These are phyloP conservation scores for Xylariaceae sp. DNA, from an alignment of 2,329 filamentous ascomycete species.

Conservation along the genomic window DNA sequence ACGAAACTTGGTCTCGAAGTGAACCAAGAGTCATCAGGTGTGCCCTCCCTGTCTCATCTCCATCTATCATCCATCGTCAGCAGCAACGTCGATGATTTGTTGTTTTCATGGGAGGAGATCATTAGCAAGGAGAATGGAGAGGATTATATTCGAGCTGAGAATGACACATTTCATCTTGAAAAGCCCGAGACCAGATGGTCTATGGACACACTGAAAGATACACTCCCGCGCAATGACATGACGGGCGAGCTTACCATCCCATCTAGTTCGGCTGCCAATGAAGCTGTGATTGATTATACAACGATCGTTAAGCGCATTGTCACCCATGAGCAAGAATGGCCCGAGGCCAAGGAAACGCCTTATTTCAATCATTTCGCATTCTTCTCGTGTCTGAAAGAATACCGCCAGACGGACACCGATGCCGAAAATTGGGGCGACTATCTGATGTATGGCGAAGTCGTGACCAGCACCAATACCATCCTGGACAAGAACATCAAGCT, in stretches of 20 bases:
- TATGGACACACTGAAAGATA: constrained; percentile 50
- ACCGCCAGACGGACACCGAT: constrained; percentile 54
- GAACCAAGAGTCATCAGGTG: constrained; percentile 61
- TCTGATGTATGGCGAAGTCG: constrained; percentile 83
- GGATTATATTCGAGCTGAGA: constrained; percentile 72
- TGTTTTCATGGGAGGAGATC: constrained; percentile 63
- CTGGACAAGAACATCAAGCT: constrained; percentile 84
- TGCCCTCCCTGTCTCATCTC: constrained; percentile 76
- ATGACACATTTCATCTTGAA: constrained; percentile 77
- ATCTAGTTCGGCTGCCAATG: constrained; percentile 34
- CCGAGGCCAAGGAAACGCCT: constrained; percentile 69
- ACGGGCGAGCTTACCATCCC: constrained; percentile 23
- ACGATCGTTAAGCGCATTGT: constrained; percentile 69
- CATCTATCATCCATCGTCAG: constrained; percentile 71
- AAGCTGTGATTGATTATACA: constrained; percentile 70
- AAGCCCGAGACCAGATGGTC: constrained; percentile 59
- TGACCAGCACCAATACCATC: constrained; percentile 91
- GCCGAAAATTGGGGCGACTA: constrained; percentile 68
- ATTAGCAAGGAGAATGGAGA: constrained; percentile 62
- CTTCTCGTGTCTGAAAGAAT: constrained; percentile 66
- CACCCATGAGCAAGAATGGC: constrained; percentile 64
- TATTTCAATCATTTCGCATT: constrained; percentile 81
- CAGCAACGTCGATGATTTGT: constrained; percentile 61
- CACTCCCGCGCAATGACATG: constrained; percentile 42
- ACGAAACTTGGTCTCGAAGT: constrained; percentile 77